Evolutionary conservation across 108 stramenopile species (phyloP), one percentile per base, ranked within the genome.

Genomic region (Nitzschia sp.): DNA sequence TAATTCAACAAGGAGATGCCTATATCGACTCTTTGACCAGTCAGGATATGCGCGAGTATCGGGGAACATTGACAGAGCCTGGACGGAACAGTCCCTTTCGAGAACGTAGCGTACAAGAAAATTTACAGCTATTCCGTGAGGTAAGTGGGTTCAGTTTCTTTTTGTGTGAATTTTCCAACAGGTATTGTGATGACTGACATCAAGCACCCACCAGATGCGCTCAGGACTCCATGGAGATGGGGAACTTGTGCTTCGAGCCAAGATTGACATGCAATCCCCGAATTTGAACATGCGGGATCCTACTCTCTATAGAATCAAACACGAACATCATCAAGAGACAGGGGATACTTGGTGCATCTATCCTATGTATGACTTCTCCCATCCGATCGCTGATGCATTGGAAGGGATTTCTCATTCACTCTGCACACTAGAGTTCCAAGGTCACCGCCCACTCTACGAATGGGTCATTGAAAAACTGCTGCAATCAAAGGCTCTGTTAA

Each of bases 261-360:
- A 96, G 79, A 96, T 96, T 63, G 92, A 94, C 75, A 94, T 96
- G 93, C 50, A 92, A 2, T 87, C 86, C 0, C 90, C 93, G 12
- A 96, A 96, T 58, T 79, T 96, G 39, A 96, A 96, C 69, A 79
- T 96, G 75, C 79, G 95, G 37, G 95, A 96, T 82, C 95, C 95
- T 34, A 80, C 92, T 25, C 57, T 94, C 1, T 96, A 92, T 62
- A 87, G 95, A n/a, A 93, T 96, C 74, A 91, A 93, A 64, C 86
- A 85, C 63, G 93, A 84, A 71, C 78, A 76, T 24, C 95, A 94
- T 70, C 95, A 93, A 52, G 83, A 82, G 43, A 96, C 95, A 29
- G 95, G 90, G 14, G 88, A 93, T 57, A 75, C 80, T 41, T 94
- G 93, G 93, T 90, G 91, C 76, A 88, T 96, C 44, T 96, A 94